Evolutionary conservation across 2,329 filamentous ascomycete species (phyloP).

Genomic region (Xylaria sp.): DNA sequence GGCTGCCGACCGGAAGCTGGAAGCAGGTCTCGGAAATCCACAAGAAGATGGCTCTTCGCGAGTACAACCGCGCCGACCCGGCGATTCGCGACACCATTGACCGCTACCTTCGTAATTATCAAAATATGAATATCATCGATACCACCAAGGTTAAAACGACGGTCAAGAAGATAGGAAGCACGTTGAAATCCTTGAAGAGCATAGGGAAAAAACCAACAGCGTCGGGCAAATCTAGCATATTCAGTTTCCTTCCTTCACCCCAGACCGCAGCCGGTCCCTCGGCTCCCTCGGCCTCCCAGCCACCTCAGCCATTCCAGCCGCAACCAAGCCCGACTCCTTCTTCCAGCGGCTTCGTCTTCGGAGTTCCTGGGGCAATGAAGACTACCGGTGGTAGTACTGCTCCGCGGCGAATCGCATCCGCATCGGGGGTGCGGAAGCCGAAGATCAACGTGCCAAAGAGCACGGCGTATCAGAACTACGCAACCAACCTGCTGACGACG

Average conservation of each 20-base stretch:
- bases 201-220: background rate
- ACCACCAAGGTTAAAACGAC: background rate
- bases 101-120: constrained; percentile 22
- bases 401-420: background rate
- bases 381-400: background rate
- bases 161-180: background rate
- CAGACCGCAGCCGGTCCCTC: background rate
- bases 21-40: constrained; percentile 33
- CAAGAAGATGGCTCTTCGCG: constrained; percentile 33
- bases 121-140: background rate
- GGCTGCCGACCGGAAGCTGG: constrained; percentile 40
- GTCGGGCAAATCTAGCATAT: background rate
- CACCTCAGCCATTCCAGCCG: background rate
- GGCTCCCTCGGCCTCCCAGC: background rate
- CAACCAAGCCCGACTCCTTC: background rate
- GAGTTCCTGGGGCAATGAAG: background rate
- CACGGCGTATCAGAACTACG: constrained; percentile 1
- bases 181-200: background rate
- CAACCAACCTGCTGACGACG: constrained; percentile 15
- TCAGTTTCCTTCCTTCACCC: background rate
- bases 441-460: background rate
- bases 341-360: background rate
- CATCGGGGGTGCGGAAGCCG: background rate
- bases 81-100: constrained; percentile 42
- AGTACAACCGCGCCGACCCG: constrained; percentile 38